Conservation (phyloP, 768 basidiomycete species). For the Boletus vermiculosoides region DNA sequence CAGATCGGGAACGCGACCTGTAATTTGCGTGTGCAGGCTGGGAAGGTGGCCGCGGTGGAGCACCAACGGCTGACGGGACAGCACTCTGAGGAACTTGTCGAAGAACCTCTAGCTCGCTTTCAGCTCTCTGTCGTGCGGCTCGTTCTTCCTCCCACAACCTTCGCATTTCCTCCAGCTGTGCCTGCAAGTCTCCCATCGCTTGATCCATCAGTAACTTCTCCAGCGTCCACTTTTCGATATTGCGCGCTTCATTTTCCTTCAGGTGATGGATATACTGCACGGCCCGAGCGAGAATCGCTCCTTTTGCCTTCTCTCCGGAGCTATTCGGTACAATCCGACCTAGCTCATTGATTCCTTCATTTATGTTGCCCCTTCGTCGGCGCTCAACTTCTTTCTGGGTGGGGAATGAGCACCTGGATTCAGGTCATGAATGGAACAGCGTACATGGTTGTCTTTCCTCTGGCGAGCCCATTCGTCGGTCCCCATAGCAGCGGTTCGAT, state of each 20-base stretch:
- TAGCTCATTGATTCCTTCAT: constrained; percentile 93
- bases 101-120: constrained; percentile 62
- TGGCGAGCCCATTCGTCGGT: constrained; percentile 78
- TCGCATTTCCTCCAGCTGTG: constrained; percentile 79
- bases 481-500: constrained; percentile 61
- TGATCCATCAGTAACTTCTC: constrained; percentile 93
- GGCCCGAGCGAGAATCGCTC: constrained; percentile 82
- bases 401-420: not conserved
- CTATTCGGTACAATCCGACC: constrained; percentile 86
- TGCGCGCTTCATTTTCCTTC: constrained; percentile 86
- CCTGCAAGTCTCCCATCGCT: constrained; percentile 83
- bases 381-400: constrained; percentile 96
- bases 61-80: not conserved
- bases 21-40: constrained; percentile 10
- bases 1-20: constrained; percentile 29
- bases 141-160: constrained; percentile 82
- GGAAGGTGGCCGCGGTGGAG: constrained; percentile 19
- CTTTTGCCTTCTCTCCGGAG: constrained; percentile 86
- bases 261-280: constrained; percentile 91
- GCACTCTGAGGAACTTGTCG: constrained; percentile 35
- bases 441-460: constrained; percentile 79
- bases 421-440: constrained; percentile 23
- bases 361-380: constrained; percentile 91
- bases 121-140: constrained; percentile 52
- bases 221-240: constrained; percentile 91